These are phyloP conservation scores for Trypanosoma congolense DNA, from an alignment of 208 protist genomes.

Conservation along the genomic window DNA sequence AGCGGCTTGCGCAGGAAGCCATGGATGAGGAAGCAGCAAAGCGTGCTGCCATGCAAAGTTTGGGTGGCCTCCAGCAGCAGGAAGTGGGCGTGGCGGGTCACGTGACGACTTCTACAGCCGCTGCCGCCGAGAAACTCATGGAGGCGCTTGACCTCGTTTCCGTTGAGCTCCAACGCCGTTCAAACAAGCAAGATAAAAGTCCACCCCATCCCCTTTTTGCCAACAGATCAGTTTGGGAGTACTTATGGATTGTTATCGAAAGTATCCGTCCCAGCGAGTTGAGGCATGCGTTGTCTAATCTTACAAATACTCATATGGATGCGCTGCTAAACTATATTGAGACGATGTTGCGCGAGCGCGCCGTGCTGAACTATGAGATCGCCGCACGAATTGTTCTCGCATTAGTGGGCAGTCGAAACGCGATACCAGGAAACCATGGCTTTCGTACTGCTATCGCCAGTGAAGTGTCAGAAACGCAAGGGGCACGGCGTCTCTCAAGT, in stretches of 20 bases:
- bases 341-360: slow-evolving; percentile 50
- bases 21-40: slow-evolving; percentile 84
- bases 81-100: slow-evolving; percentile 75
- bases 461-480: slow-evolving; percentile 62
- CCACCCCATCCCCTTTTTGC: slow-evolving; percentile 60
- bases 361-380: slow-evolving; percentile 80
- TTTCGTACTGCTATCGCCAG: slow-evolving; percentile 45
- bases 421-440: slow-evolving; percentile 1
- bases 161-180: slow-evolving; percentile 70
- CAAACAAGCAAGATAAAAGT: slow-evolving; percentile 41
- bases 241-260: slow-evolving; percentile 78
- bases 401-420: slow-evolving; percentile 38
- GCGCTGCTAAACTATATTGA: slow-evolving; percentile 66
- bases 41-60: slow-evolving; percentile 53
- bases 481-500: slow-evolving; percentile 46
- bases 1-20: slow-evolving; percentile 75
- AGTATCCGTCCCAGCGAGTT: slow-evolving; percentile 78
- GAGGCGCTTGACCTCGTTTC: slow-evolving; percentile 82
- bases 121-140: slow-evolving; percentile 82
- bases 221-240: slow-evolving; percentile 72
- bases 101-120: slow-evolving; percentile 52
- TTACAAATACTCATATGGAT: slow-evolving; percentile 83
- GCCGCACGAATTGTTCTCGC: slow-evolving; percentile 68
- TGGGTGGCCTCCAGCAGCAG: slow-evolving; percentile 21
- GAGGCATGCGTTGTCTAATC: slow-evolving; percentile 66